phyloP scores from a whole-genome alignment of 139 green algal genomes.

The Chlorella sp. region DNA sequence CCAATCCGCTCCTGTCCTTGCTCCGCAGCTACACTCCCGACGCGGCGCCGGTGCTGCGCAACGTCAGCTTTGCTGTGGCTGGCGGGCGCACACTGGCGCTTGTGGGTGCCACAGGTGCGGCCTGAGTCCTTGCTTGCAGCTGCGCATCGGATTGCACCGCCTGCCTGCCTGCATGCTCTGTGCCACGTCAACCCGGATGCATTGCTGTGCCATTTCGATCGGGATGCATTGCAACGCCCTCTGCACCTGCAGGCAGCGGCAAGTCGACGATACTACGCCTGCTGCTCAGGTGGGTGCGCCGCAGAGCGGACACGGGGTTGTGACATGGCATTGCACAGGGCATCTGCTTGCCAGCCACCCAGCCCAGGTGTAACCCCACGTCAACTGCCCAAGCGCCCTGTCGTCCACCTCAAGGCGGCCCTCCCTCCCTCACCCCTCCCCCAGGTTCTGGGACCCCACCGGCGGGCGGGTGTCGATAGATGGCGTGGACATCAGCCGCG shows the following conservation, averaged over 20 bases:
- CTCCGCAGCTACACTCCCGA: slow-evolving; percentile 8
- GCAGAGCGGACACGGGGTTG: slow-evolving; percentile 63
- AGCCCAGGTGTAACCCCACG: no score
- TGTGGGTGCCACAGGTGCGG: slow-evolving; percentile 62
- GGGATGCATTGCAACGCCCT: no score
- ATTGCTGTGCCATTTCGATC: no score
- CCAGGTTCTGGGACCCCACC: slow-evolving; percentile 78
- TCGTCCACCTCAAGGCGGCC: no score
- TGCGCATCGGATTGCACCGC: no score
- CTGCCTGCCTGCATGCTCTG: no score
- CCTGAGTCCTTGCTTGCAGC: no score
- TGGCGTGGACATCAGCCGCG: slow-evolving; percentile 70
- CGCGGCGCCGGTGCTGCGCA: slow-evolving; percentile 37
- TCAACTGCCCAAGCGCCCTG: no score
- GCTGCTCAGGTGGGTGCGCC: slow-evolving; percentile 85
- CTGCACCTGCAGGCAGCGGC: slow-evolving; percentile 64
- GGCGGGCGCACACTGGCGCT: slow-evolving; percentile 76
- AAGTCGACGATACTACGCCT: slow-evolving; percentile 91
- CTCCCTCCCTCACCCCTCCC: no score
- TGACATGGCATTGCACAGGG: slow-evolving; percentile 80
- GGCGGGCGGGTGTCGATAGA: slow-evolving; percentile 76
- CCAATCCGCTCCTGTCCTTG: no score
- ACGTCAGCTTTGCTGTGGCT: slow-evolving; percentile 67
- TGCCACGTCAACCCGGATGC: no score
- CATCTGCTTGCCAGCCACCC: slow-evolving; percentile 69